These are phyloP conservation scores for Fusarium tricinctum DNA, from an alignment of 2,329 filamentous ascomycete genomes.

Conservation along the genomic window DNA sequence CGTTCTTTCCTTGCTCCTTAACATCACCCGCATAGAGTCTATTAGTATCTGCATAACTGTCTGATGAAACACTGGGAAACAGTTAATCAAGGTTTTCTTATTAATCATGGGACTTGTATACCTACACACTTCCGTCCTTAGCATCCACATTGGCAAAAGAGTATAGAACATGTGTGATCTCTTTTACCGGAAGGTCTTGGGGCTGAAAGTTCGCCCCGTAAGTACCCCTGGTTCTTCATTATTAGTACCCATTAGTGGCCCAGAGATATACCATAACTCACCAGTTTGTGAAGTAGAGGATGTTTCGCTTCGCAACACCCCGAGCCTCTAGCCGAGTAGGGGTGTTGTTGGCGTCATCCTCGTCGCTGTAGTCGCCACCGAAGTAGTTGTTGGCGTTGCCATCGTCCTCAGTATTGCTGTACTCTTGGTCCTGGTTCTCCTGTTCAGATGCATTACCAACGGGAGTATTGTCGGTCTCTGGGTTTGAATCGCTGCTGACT, in stretches of 20 bases:
- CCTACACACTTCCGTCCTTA: slow-evolving; percentile 63
- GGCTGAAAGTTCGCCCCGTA: slow-evolving; percentile 82
- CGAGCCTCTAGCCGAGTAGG: slow-evolving; percentile 33
- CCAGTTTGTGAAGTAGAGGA: slow-evolving; percentile 70
- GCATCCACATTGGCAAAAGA: slow-evolving; percentile 63
- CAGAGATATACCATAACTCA: slow-evolving; percentile 45
- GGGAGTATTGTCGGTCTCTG: neutral
- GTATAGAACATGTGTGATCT: slow-evolving; percentile 81
- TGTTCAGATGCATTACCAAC: slow-evolving; percentile 4
- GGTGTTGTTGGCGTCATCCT: slow-evolving; percentile 19
- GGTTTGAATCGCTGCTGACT: neutral
- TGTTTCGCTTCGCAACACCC: slow-evolving; percentile 53
- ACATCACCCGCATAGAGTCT: slow-evolving; percentile 77
- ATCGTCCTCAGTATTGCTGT: slow-evolving; percentile 1
- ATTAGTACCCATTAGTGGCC: slow-evolving; percentile 9
- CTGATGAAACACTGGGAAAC: slow-evolving; percentile 40
- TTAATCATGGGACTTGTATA: neutral
- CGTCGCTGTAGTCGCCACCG: slow-evolving; percentile 23
- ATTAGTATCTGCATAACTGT: slow-evolving; percentile 65
- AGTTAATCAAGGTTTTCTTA: neutral
- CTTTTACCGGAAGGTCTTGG: slow-evolving; percentile 74
- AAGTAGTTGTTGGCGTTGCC: slow-evolving; percentile 20
- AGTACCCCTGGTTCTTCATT: slow-evolving; percentile 67
- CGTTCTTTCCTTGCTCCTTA: slow-evolving; percentile 72
- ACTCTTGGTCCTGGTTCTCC: slow-evolving; percentile 6